phyloP scores from a whole-genome alignment of 495 filamentous ascomycete genomes.

The Penicillium odoratum region DNA sequence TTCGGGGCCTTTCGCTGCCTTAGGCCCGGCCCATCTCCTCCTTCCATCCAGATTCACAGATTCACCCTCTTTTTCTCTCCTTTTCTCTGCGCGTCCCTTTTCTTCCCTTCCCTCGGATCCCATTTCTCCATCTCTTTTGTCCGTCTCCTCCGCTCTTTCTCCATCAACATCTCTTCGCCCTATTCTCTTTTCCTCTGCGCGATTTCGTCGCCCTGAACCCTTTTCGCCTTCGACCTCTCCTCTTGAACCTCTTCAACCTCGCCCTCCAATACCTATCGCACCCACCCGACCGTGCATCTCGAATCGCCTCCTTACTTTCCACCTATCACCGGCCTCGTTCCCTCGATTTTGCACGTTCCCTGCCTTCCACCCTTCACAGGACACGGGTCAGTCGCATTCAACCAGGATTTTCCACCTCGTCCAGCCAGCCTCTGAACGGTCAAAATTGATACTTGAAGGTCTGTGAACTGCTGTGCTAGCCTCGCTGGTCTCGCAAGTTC shows the following conservation, averaged over 20 bases:
- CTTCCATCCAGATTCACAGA: slow-evolving; percentile 24
- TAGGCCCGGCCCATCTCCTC: slow-evolving; percentile 26
- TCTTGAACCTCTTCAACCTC: slow-evolving; percentile 24
- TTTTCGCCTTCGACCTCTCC: slow-evolving; percentile 31
- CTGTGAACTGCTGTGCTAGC: not conserved
- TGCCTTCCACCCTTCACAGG: slow-evolving; percentile 15
- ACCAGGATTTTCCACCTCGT: slow-evolving; percentile 17
- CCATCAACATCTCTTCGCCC: slow-evolving; percentile 19
- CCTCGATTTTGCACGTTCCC: slow-evolving; percentile 5
- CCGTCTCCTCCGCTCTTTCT: slow-evolving; percentile 25
- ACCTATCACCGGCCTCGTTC: not conserved
- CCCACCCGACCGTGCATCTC: slow-evolving; percentile 17
- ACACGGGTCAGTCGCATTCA: slow-evolving; percentile 22
- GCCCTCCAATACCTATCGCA: slow-evolving; percentile 24
- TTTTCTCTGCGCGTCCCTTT: slow-evolving; percentile 32
- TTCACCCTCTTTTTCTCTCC: slow-evolving; percentile 33
- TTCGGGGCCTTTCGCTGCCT: slow-evolving; percentile 29
- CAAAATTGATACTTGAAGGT: not conserved
- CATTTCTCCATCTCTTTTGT: slow-evolving; percentile 26
- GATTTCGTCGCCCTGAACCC: slow-evolving; percentile 30
- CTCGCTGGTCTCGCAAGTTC: not conserved
- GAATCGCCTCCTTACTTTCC: slow-evolving; percentile 14
- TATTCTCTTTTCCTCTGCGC: slow-evolving; percentile 35
- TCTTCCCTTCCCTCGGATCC: slow-evolving; percentile 30
- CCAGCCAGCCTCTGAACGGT: not conserved